phyloP scores from a whole-genome alignment of 2,329 filamentous ascomycete genomes.

The Pestalotiopsis sp. region DNA sequence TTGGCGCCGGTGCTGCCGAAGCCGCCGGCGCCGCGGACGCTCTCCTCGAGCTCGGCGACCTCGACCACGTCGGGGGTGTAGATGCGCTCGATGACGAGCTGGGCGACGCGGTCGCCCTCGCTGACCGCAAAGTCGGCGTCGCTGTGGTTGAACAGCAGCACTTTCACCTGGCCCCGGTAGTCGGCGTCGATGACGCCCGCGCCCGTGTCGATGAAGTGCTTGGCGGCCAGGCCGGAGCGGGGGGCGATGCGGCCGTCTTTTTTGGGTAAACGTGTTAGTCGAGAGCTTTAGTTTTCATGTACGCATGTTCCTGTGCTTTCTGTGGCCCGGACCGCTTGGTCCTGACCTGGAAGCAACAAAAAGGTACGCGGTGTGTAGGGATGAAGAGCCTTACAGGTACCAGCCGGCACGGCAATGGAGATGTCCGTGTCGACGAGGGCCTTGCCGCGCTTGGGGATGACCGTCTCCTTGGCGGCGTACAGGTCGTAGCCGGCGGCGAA shows the following conservation, averaged over 20 bases:
- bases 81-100: constrained; percentile 92
- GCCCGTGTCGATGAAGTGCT: constrained; percentile 95
- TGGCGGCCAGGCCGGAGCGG: constrained; percentile 86
- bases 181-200: constrained; percentile 98
- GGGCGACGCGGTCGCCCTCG: constrained; percentile 88
- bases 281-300: too few relatives aligned
- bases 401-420: constrained; percentile 84
- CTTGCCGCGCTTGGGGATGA: constrained; percentile 81
- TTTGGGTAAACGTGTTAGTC: background rate
- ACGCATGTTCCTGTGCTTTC: too few relatives aligned
- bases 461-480: constrained; percentile 75
- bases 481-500: constrained; percentile 94
- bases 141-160: constrained; percentile 90
- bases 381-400: constrained; percentile 70
- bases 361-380: background rate
- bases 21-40: constrained; percentile 85
- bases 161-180: constrained; percentile 92
- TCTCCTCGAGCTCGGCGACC: constrained; percentile 86
- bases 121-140: constrained; percentile 81
- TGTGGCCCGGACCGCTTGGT: background rate
- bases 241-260: constrained; percentile 87
- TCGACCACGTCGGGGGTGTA: constrained; percentile 92
- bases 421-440: constrained; percentile 89
- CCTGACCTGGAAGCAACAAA: background rate
- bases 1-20: constrained; percentile 81